Conservation (phyloP, 305 asterid species). For the Petunia hybrid region DNA sequence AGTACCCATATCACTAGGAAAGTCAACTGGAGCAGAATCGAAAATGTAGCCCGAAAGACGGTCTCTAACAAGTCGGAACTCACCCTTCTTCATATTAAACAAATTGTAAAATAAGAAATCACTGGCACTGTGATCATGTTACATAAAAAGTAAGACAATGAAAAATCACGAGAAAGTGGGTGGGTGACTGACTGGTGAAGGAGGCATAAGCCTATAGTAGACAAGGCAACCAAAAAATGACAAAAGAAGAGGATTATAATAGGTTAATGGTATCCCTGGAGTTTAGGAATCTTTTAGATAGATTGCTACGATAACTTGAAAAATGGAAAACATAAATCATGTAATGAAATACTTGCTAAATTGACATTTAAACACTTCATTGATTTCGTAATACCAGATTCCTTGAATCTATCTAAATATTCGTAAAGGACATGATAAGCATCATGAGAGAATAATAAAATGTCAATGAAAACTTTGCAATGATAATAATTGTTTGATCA, state of each 20-base stretch:
- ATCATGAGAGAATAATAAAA: constrained; percentile 28
- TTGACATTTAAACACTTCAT: neutral
- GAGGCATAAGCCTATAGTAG: neutral
- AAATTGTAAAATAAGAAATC: constrained; percentile 29
- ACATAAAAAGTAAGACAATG: constrained; percentile 22
- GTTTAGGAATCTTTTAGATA: constrained; percentile 6
- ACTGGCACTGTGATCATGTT: neutral
- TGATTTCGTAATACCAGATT: neutral
- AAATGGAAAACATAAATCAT: neutral
- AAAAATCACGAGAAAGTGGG: neutral
- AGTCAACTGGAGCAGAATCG: constrained; percentile 92
- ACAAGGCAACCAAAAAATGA: neutral
- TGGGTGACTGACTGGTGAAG: neutral
- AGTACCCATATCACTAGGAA: constrained; percentile 77
- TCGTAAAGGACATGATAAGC: neutral
- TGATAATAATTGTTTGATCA: too few relatives aligned
- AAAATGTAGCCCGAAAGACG: constrained; percentile 84
- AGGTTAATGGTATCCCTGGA: neutral
- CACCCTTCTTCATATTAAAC: constrained; percentile 58
- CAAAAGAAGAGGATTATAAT: neutral
- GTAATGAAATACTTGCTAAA: neutral
- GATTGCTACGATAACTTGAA: neutral
- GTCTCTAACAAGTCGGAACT: constrained; percentile 76
- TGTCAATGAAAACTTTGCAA: neutral
- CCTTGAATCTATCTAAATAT: neutral